A percentile compares a stretch with the other conserved stretches of the same genome.
Conservation (phyloP, 2,329 filamentous ascomycete genomes). For the Aspergillus fumigatiaffinis region DNA sequence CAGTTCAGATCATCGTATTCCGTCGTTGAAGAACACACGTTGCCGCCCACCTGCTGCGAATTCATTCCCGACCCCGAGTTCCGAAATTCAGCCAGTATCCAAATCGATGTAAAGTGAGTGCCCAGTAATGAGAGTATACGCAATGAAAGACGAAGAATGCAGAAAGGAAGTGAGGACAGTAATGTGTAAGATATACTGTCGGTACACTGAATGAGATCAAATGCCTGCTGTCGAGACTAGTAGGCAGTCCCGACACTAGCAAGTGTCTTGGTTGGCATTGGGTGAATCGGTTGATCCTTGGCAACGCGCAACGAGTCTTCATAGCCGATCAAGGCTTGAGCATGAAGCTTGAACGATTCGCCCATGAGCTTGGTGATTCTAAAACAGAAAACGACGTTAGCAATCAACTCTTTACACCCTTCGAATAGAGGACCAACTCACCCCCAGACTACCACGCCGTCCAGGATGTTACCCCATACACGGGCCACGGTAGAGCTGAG, state of each 20-base stretch:
- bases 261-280: constrained; percentile 42
- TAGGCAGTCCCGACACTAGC: constrained; percentile 42
- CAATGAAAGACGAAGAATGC: constrained; percentile 22
- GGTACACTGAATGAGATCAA: constrained; percentile 12
- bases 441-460: constrained; percentile 99
- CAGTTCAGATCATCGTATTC: constrained; percentile 27
- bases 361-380: constrained; percentile 77
- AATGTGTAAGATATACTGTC: constrained; percentile 13
- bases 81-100: constrained; percentile 35
- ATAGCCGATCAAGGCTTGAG: constrained; percentile 89
- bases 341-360: constrained; percentile 95
- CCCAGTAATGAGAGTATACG: constrained; percentile 31
- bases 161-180: constrained; percentile 18
- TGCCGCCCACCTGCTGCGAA: constrained; percentile 34
- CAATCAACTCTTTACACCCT: constrained; percentile 4
- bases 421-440: constrained; percentile 54
- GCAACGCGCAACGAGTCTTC: constrained; percentile 59
- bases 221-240: constrained; percentile 17
- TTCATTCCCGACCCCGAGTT: constrained; percentile 31
- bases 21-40: constrained; percentile 30
- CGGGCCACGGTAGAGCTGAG: constrained; percentile 92
- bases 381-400: constrained; percentile 41
- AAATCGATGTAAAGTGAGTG: constrained; percentile 36
- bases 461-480: constrained; percentile 96
- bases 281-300: constrained; percentile 40